Base-by-base conservation (phyloP, 805 yeast genomes). In the Lachancea thermotolerans region DNA sequence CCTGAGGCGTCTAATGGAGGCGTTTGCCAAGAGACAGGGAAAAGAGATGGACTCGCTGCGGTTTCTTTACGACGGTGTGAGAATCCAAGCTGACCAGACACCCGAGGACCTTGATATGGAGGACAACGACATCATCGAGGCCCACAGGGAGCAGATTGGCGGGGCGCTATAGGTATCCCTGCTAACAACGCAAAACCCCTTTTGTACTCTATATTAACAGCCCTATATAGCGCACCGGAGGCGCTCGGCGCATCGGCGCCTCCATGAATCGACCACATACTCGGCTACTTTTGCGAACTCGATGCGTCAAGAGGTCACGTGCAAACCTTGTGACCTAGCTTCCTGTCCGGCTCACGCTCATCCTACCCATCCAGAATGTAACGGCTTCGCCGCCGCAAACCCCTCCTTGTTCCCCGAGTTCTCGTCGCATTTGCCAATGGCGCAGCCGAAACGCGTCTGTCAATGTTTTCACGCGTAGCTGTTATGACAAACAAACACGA, bases 1-100 rank as follows among this genome's bases (percentile, higher is more conserved):
- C 39, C 77, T 93, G 73, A 85, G 79, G 67, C 85, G 96, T 70
- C 80, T 93, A 59, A 91, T 93, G 89, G 98, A 91, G 60, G 96
- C 97, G 10, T 93, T 91, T 66, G 95, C 98, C 66, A 90, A 90
- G 70, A 85, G 99, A 73, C 96, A 91, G 62, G 98, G 98, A 37
- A 91, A 91, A 66, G 80, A 84, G 52, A 70, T 84, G 61, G 79
- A 77, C 55, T 79, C 91, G 42, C 72, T 93, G 64, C 80, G 98
- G 66, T 93, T 93, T 66, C 73, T 93, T 60, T 82, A 82, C 62
- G 99, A 93, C 54, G 99, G 99, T 52, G 85, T 88, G 55, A 81
- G 98, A 62, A 81, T 93, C 49, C 74, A 77, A 52, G 85, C 90
- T 9, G 90, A 84, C 48, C 88, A 86, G 58, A 93, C 99, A 4